Conservation (phyloP, 805 yeast species). For the Starmerella gropengiesseri region DNA sequence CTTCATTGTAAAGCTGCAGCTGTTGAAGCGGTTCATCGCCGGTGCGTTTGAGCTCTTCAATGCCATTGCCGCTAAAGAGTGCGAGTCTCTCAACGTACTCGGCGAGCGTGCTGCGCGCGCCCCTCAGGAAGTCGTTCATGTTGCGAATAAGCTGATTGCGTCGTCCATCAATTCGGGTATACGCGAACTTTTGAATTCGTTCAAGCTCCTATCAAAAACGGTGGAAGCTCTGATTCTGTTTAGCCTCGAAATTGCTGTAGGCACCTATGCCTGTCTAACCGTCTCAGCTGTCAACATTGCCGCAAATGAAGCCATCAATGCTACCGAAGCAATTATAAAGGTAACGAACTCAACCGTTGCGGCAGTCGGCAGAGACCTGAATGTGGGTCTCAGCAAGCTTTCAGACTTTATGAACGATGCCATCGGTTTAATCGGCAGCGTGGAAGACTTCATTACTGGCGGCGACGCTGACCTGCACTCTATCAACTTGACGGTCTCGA, state of each 20-base stretch:
- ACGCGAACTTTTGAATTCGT: conserved; percentile 35
- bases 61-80: conserved; percentile 34
- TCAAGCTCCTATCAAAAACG: conserved; percentile 43
- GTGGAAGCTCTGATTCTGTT: conserved; percentile 52
- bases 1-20: conserved; percentile 46
- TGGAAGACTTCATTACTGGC: conserved; percentile 47
- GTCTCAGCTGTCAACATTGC: conserved; percentile 65
- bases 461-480: conserved; percentile 35
- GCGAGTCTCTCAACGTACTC: conserved; percentile 38
- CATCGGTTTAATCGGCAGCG: conserved; percentile 39
- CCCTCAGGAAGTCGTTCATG: conserved; percentile 46
- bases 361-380: conserved; percentile 47
- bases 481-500: conserved; percentile 48
- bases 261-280: conserved; percentile 77
- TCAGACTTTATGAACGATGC: conserved; percentile 48
- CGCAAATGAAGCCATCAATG: conserved; percentile 59
- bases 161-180: conserved; percentile 42
- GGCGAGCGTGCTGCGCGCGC: conserved; percentile 33
- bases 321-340: conserved; percentile 51
- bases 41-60: conserved; percentile 36
- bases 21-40: conserved; percentile 43
- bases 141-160: conserved; percentile 45
- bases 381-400: conserved; percentile 54
- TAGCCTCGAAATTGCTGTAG: conserved; percentile 60
- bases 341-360: conserved; percentile 52